Percentiles rank a stretch among this genome's conserved stretches.
Conservation (phyloP, 2,329 filamentous ascomycete genomes). For the Fusarium anthophilum region DNA sequence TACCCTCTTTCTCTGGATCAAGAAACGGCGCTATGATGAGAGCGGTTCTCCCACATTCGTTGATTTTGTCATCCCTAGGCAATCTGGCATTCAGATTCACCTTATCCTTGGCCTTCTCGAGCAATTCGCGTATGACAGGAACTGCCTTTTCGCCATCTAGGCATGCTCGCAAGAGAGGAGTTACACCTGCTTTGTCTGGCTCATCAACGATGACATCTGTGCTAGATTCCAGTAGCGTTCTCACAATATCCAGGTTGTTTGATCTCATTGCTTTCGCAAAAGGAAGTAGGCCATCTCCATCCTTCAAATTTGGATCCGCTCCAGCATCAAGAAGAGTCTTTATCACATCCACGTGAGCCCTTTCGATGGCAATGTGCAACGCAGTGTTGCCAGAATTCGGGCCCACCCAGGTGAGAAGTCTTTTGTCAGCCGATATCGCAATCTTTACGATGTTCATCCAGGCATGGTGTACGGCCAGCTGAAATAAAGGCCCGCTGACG, state of each 20-base stretch:
- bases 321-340: neutral
- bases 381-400: neutral
- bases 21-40: neutral
- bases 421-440: neutral
- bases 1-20: neutral
- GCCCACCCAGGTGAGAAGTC: neutral
- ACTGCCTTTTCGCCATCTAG: neutral
- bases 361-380: neutral
- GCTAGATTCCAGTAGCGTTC: neutral
- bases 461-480: fast-evolving
- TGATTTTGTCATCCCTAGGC: fast-evolving
- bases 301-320: neutral
- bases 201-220: fast-evolving
- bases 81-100: neutral
- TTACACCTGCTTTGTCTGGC: neutral
- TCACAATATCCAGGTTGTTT: fast-evolving
- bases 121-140: neutral
- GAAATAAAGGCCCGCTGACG: neutral
- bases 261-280: neutral
- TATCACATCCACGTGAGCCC: neutral
- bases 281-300: neutral
- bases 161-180: neutral
- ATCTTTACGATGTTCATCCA: neutral
- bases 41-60: neutral
- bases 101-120: neutral